Evolutionary conservation across 139 green algal species (phyloP), one percentile per base, ranked within the genome.

Genomic region (Chlamydomonas incerta): DNA sequence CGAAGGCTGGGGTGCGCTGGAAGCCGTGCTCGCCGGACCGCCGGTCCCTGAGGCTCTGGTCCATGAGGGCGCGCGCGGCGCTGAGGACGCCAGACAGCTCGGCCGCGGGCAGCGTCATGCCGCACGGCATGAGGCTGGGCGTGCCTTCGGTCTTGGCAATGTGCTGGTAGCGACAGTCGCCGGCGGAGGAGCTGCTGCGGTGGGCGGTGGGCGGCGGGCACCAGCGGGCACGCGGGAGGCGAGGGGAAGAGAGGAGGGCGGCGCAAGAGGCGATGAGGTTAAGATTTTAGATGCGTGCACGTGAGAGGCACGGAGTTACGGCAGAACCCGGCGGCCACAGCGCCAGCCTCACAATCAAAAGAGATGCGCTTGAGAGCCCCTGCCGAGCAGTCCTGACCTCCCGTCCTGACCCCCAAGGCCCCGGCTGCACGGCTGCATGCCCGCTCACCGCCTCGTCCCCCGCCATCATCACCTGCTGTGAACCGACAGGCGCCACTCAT

Each of bases 1-100:
- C 24, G 66, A 81, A 72, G 31, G 46, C 87, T 5, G 87, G 81
- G 14, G 82, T 88, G 52, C 81, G 86, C 34, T 90, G 81, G 14
- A 77, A 73, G 72, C 58, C 86, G 35, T n/a, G 11, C 17, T n/a
- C 65, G 35, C 17, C 20, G 34, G 6, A 8, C n/a, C 1, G 37
- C 28, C 74, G 65, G 1, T 37, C 68, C 37, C 81, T 63, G 33
- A 41, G 65, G 31, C 34, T 21, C 55, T 58, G 17, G 15, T 18
- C 55, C 52, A 81, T 23, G 0, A 60, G 35, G 1, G 1, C 24
- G 23, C 29, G 4, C 26, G 73, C 47, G 29, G 29, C 29, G 3
- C 14, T 34, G 13, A 34, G 3, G 28, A 77, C 37, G 33, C n/a
- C 26, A 5, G 13, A 0, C 26, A 62, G 50, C 18, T 76, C 24